Evolutionary conservation across 768 basidiomycete genomes (phyloP).

Genomic region (Cubamyces lactineus): DNA sequence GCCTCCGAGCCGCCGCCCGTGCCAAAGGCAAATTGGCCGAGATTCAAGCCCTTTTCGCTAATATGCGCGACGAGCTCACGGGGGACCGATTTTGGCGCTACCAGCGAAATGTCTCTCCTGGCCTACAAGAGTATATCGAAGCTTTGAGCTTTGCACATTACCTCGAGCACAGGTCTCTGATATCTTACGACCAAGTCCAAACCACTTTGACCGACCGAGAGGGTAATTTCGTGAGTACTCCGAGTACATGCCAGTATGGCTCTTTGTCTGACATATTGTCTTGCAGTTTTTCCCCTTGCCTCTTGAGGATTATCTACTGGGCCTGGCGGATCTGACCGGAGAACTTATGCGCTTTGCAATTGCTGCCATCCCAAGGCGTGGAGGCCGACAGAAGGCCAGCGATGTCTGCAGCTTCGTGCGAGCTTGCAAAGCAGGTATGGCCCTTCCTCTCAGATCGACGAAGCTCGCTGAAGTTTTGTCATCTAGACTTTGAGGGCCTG

Average conservation of each 20-base stretch:
- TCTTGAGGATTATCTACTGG: slow-evolving; percentile 86
- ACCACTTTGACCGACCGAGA: slow-evolving; percentile 59
- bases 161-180: slow-evolving; percentile 67
- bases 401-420: slow-evolving; percentile 74
- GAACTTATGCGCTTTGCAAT: slow-evolving; percentile 97
- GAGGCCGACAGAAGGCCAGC: slow-evolving; percentile 63
- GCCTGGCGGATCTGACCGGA: slow-evolving; percentile 92
- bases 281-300: slow-evolving; percentile 76
- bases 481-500: slow-evolving; percentile 75
- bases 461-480: not conserved
- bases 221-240: slow-evolving; percentile 60
- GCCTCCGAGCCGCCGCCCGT: slow-evolving; percentile 50
- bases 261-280: not conserved
- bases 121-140: slow-evolving; percentile 96
- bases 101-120: slow-evolving; percentile 72
- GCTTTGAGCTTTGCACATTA: slow-evolving; percentile 89
- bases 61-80: slow-evolving; percentile 61
- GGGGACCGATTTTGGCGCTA: slow-evolving; percentile 80
- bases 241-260: not conserved
- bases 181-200: slow-evolving; percentile 73
- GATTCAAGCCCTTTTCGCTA: slow-evolving; percentile 64
- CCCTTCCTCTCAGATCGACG: not conserved
- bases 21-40: slow-evolving; percentile 67
- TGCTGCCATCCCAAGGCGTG: slow-evolving; percentile 70
- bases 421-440: slow-evolving; percentile 68